phyloP scores from a whole-genome alignment of 148 eudicot genomes.

The Heliamphora exappendiculata region DNA sequence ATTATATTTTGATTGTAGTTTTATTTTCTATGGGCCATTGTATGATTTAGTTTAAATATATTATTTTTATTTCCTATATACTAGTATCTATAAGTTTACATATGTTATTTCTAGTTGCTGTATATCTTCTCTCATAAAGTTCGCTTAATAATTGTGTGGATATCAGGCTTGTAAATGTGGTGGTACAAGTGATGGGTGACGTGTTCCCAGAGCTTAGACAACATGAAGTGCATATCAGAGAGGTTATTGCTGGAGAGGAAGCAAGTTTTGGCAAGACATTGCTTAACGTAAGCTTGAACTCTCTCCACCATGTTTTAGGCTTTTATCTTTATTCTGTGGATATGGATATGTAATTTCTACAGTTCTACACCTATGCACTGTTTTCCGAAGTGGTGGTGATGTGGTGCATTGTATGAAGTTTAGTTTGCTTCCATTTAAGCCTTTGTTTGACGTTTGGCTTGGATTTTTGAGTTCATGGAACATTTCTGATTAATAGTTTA shows the following conservation, averaged over 20 bases:
- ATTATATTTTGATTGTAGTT: neutral
- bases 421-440: neutral
- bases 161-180: conserved; percentile 70
- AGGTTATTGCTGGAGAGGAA: conserved; percentile 78
- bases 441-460: neutral
- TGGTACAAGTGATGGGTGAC: conserved; percentile 73
- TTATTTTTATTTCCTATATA: conserved; percentile 4
- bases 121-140: neutral
- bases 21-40: neutral
- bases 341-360: neutral
- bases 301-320: neutral
- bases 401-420: neutral
- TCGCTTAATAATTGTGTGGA: conserved; percentile 12
- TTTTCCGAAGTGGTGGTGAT: neutral
- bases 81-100: neutral
- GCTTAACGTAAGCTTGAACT: conserved; percentile 49
- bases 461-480: neutral
- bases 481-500: neutral
- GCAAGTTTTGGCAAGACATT: conserved; percentile 85
- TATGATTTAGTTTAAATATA: neutral
- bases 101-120: neutral
- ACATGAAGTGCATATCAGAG: conserved; percentile 56
- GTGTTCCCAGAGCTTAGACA: conserved; percentile 84
- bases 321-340: neutral
- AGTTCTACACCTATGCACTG: neutral